Evolutionary conservation across 192 early-diverging fungal genomes (phyloP).

Genomic region (Coemansia sp.): DNA sequence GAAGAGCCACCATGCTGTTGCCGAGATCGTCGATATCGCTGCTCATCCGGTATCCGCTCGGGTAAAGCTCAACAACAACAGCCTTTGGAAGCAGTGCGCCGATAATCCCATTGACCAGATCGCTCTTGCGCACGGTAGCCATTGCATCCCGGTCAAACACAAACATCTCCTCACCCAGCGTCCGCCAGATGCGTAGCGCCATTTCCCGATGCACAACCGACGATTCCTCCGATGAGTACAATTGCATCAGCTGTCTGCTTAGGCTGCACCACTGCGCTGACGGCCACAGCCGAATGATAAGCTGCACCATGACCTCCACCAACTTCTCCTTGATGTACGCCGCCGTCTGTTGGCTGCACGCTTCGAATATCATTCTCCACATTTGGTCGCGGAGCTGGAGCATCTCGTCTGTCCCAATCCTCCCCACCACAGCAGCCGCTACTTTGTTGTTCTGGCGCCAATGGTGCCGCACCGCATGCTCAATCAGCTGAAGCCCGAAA

Average conservation of each 20-base stretch:
- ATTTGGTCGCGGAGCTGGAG: constrained; percentile 24
- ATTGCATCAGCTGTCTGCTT: constrained; percentile 30
- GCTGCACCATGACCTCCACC: constrained; percentile 36
- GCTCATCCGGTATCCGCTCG: constrained; percentile 35
- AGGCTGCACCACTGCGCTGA: constrained; percentile 34
- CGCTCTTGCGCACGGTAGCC: constrained; percentile 34
- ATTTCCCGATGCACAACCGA: constrained; percentile 19
- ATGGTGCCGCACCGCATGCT: constrained; percentile 29
- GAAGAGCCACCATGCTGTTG: constrained; percentile 15
- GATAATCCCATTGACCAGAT: constrained; percentile 45
- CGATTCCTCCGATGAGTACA: constrained; percentile 13
- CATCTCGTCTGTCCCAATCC: constrained; percentile 4
- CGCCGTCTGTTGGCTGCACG: constrained; percentile 7
- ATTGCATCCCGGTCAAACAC: constrained; percentile 43
- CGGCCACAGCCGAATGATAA: constrained; percentile 41
- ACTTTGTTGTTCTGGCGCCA: constrained; percentile 2
- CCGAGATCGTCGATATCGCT: constrained; percentile 8
- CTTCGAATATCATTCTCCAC: constrained; percentile 17
- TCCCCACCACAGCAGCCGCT: not conserved
- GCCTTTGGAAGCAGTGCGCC: constrained; percentile 36
- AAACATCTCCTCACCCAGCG: constrained; percentile 53
- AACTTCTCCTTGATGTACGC: constrained; percentile 45
- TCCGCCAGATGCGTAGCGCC: constrained; percentile 44
- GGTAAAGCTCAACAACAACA: constrained; percentile 36
- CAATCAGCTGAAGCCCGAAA: constrained; percentile 50